Evolutionary conservation across 1,139 yeast species (phyloP).

Genomic region (Diutina catenulata): DNA sequence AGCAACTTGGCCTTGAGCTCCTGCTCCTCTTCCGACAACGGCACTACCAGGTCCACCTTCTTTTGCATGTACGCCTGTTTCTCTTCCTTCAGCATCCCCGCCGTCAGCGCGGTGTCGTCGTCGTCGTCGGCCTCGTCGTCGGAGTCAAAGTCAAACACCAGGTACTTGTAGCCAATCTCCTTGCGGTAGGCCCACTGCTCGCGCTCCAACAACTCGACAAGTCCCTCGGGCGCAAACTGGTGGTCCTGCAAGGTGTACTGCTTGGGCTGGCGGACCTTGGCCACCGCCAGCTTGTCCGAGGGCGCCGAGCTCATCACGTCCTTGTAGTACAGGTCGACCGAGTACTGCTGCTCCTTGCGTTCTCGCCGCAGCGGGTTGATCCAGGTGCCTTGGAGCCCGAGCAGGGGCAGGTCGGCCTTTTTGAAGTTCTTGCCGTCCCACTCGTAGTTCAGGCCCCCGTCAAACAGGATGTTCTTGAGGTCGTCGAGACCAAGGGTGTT

Average conservation of each 20-base stretch:
- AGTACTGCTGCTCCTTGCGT: constrained; percentile 78
- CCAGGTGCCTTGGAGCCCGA: constrained; percentile 42
- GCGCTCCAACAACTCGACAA: constrained; percentile 56
- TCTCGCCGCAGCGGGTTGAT: constrained; percentile 85
- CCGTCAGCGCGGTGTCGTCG: constrained; percentile 31
- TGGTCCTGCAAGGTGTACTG: constrained; percentile 67
- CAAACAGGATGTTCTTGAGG: constrained; percentile 78
- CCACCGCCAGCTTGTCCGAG: constrained; percentile 9
- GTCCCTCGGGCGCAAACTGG: constrained; percentile 69
- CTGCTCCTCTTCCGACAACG: constrained; percentile 68
- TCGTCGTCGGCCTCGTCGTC: constrained; percentile 39
- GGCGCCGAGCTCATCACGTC: constrained; percentile 45
- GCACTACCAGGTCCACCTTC: constrained; percentile 56
- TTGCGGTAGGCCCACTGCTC: constrained; percentile 72
- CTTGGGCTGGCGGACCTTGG: constrained; percentile 61
- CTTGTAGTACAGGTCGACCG: constrained; percentile 79
- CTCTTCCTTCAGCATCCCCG: constrained; percentile 27
- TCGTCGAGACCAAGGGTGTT: constrained; percentile 84
- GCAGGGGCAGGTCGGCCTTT: constrained; percentile 37
- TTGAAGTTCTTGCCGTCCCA: constrained; percentile 97
- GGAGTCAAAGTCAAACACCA: constrained; percentile 40
- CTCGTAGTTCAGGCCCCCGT: constrained; percentile 72
- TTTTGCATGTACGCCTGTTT: constrained; percentile 44
- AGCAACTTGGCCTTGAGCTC: constrained; percentile 49
- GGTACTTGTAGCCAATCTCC: constrained; percentile 58